These are phyloP conservation scores for Triangularia setosa DNA, from an alignment of 2,329 filamentous ascomycete genomes.

Conservation along the genomic window DNA sequence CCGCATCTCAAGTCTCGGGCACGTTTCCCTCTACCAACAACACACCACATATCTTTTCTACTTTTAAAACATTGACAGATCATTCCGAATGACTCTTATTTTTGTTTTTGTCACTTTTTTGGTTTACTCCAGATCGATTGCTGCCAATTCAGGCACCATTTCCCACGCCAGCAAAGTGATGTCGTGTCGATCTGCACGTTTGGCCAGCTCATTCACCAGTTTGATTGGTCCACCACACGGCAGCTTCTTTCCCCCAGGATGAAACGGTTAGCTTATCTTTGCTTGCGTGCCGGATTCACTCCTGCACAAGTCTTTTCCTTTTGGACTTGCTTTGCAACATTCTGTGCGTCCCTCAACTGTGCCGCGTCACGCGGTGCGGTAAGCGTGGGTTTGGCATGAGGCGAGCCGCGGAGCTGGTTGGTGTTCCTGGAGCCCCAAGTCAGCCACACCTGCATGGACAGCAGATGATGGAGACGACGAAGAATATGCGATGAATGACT, in stretches of 20 bases:
- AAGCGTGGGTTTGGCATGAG: neutral
- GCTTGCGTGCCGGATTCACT: neutral
- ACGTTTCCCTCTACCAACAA: conserved; percentile 6
- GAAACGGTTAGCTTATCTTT: no score
- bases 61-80: neutral
- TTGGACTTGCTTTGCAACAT: neutral
- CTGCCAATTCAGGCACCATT: conserved; percentile 5
- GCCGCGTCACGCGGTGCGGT: neutral
- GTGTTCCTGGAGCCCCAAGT: neutral
- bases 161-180: conserved; percentile 2
- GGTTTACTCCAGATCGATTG: neutral
- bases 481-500: neutral
- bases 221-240: conserved; percentile 1
- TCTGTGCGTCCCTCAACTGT: neutral
- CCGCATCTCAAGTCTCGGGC: conserved; percentile 16
- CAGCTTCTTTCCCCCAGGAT: neutral
- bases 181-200: conserved; percentile 9
- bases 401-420: neutral
- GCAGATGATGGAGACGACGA: neutral
- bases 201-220: neutral
- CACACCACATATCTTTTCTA: neutral
- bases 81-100: neutral
- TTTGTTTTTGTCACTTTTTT: conserved; percentile 8
- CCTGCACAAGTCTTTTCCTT: neutral
- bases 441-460: neutral